phyloP scores from a whole-genome alignment of 495 filamentous ascomycete genomes.

The Penicillium egyptiacum region DNA sequence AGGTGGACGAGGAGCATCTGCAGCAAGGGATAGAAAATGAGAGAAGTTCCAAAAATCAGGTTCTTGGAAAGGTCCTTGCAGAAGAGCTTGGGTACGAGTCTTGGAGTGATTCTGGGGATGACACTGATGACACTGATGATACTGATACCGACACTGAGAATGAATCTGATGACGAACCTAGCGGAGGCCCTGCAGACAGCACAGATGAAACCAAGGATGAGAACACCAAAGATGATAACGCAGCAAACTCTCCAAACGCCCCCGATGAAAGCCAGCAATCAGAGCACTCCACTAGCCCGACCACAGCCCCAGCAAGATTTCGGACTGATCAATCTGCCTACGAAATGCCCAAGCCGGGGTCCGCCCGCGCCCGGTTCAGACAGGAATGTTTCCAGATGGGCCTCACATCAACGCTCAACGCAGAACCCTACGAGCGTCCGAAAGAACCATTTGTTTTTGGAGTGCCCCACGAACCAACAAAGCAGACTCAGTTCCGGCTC shows the following conservation, averaged over 20 bases:
- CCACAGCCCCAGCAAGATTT: background rate
- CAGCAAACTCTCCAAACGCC: background rate
- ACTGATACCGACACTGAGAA: background rate
- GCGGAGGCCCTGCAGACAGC: background rate
- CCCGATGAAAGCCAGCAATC: background rate
- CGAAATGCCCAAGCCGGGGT: background rate
- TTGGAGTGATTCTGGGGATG: background rate
- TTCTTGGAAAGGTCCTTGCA: background rate
- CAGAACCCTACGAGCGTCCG: background rate
- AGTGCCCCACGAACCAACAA: background rate
- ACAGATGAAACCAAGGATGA: background rate
- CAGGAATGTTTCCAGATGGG: background rate
- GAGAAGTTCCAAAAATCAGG: too few species aligned
- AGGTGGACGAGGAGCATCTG: background rate
- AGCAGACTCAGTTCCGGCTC: background rate
- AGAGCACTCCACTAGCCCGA: background rate
- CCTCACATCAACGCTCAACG: background rate
- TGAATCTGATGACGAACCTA: background rate
- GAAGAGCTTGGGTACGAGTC: background rate
- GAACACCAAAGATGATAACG: background rate
- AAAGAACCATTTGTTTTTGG: conserved; percentile 1
- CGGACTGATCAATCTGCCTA: background rate
- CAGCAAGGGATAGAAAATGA: background rate
- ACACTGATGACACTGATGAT: background rate
- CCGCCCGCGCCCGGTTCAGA: background rate